phyloP scores from a whole-genome alignment of 345 rosid genomes.

The Hibiscus mutabilis region DNA sequence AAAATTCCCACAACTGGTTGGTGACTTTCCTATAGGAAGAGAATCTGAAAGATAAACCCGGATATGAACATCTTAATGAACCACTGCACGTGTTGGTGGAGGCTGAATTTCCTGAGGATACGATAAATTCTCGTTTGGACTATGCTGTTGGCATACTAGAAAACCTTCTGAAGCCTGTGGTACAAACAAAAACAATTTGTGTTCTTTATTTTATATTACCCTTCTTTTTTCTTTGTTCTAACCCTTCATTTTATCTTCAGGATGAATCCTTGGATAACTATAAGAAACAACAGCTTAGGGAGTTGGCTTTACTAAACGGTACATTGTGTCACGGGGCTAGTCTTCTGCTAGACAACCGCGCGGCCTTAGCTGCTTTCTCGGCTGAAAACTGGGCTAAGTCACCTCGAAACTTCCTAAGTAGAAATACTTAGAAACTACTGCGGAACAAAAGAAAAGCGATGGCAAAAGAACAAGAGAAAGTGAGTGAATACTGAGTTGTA shows the following conservation, averaged over 20 bases:
- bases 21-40: constrained; percentile 51
- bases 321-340: too few relatives aligned
- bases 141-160: constrained; percentile 67
- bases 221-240: neutral
- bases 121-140: constrained; percentile 60
- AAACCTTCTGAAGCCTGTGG: constrained; percentile 85
- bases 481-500: too few relatives aligned
- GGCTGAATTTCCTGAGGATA: constrained; percentile 86
- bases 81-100: constrained; percentile 81
- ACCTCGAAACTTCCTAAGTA: too few relatives aligned
- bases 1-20: constrained; percentile 6
- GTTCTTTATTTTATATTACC: neutral
- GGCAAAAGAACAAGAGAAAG: too few relatives aligned
- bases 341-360: too few relatives aligned
- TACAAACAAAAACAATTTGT: constrained; percentile 21
- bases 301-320: neutral
- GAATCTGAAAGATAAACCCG: constrained; percentile 83
- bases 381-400: too few relatives aligned
- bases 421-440: too few relatives aligned
- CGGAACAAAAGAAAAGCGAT: too few relatives aligned
- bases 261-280: neutral
- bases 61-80: constrained; percentile 90
- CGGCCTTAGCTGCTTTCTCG: too few relatives aligned
- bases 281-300: neutral
- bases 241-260: neutral